Conservation (phyloP, 2,329 filamentous ascomycete genomes). For the Zymoseptoria ardabiliae region DNA sequence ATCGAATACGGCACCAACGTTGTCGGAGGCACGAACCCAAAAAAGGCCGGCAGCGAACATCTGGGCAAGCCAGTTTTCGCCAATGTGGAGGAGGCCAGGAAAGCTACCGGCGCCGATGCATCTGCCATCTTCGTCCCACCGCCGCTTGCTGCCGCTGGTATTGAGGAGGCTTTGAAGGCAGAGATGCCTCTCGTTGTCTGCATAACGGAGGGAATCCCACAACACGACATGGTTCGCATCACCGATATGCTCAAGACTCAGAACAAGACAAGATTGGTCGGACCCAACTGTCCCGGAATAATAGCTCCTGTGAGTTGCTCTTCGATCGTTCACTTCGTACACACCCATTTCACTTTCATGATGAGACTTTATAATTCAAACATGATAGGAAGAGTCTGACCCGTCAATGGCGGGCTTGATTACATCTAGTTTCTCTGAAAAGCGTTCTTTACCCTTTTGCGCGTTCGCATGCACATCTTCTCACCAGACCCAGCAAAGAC, state of each 20-base stretch:
- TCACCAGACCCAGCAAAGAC: background rate
- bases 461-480: background rate
- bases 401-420: constrained; percentile 26
- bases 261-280: constrained; percentile 91
- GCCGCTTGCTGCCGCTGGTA: constrained; percentile 84
- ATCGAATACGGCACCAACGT: constrained; percentile 99
- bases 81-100: constrained; percentile 79
- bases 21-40: constrained; percentile 96
- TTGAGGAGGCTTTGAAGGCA: constrained; percentile 89
- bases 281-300: constrained; percentile 97
- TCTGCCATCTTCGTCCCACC: constrained; percentile 97
- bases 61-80: constrained; percentile 89
- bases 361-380: constrained; percentile 23
- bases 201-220: constrained; percentile 96
- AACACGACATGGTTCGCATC: constrained; percentile 99
- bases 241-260: constrained; percentile 97
- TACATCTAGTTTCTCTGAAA: constrained; percentile 16
- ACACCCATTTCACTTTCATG: constrained; percentile 9
- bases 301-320: constrained; percentile 60
- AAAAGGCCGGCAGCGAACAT: constrained; percentile 90
- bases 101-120: constrained; percentile 82
- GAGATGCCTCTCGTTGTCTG: constrained; percentile 94
- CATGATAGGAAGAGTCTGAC: constrained; percentile 35
- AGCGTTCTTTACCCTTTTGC: constrained; percentile 9
- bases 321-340: background rate